These are phyloP conservation scores for Glomus cerebriforme DNA, from an alignment of 192 early-diverging fungal genomes.

Conservation along the genomic window DNA sequence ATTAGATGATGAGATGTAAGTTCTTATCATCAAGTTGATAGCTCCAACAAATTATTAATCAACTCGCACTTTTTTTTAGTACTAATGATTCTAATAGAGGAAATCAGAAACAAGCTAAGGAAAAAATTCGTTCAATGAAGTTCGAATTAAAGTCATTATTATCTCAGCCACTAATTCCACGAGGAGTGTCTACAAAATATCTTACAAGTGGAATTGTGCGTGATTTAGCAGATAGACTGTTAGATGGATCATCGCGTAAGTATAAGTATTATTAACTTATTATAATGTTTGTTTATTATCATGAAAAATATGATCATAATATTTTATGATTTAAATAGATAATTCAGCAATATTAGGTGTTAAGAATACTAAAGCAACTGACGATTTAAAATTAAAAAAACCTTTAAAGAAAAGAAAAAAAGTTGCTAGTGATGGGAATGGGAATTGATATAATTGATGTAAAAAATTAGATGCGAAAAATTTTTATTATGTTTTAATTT, in stretches of 20 bases:
- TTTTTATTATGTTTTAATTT: too few species aligned
- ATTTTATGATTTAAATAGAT: background rate
- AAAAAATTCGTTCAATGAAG: constrained; percentile 50
- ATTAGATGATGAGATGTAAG: constrained; percentile 57
- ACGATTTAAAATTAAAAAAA: constrained; percentile 3
- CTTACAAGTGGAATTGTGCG: constrained; percentile 63
- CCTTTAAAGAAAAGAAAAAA: background rate
- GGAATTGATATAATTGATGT: too few species aligned
- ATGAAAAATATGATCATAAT: background rate
- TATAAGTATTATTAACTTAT: background rate
- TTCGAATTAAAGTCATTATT: constrained; percentile 49
- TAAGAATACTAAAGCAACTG: constrained; percentile 1
- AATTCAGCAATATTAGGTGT: background rate
- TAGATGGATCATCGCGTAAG: constrained; percentile 24
- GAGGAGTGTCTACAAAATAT: constrained; percentile 60
- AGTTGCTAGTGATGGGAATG: background rate
- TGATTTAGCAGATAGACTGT: constrained; percentile 63
- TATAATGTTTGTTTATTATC: background rate
- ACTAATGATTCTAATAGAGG: constrained; percentile 37
- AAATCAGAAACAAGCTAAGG: constrained; percentile 43
- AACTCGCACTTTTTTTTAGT: constrained; percentile 32
- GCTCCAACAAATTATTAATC: constrained; percentile 36
- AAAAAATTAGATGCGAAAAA: too few species aligned
- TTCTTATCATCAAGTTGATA: constrained; percentile 27
- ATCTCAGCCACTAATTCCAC: constrained; percentile 48